Evolutionary conservation across 179 eudicot genomes (phyloP).

Genomic region (Beta corolliflora): DNA sequence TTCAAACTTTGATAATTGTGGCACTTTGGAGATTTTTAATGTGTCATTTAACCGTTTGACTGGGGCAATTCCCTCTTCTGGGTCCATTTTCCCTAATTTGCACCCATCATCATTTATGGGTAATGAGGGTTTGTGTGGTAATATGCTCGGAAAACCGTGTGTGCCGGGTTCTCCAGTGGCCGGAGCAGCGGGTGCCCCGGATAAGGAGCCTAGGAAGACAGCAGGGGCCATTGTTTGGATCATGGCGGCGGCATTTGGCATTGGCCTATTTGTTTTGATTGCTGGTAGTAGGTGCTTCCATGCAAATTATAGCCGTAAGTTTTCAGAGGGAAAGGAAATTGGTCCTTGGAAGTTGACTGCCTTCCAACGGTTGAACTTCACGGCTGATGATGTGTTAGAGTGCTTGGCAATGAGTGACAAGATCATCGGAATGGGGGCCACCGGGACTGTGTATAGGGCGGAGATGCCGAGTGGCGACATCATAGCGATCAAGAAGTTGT

Average conservation of each 20-base stretch:
- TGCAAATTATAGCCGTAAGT: conserved; percentile 36
- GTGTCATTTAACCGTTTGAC: conserved; percentile 74
- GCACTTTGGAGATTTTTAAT: conserved; percentile 76
- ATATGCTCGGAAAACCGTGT: conserved; percentile 56
- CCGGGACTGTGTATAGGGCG: conserved; percentile 90
- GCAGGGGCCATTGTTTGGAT: conserved; percentile 76
- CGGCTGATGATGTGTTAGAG: conserved; percentile 81
- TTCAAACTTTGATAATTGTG: conserved; percentile 58
- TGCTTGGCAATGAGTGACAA: conserved; percentile 67
- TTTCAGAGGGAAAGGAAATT: conserved; percentile 35
- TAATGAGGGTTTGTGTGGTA: conserved; percentile 79
- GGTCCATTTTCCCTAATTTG: conserved; percentile 58
- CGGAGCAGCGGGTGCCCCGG: conserved; percentile 29
- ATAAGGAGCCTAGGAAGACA: conserved; percentile 37
- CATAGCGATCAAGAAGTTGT: conserved; percentile 88
- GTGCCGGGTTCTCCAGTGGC: conserved; percentile 24
- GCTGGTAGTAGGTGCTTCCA: conserved; percentile 74
- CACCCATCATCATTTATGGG: conserved; percentile 87
- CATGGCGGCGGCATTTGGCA: conserved; percentile 74
- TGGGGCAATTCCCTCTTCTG: conserved; percentile 71
- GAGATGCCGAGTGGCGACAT: conserved; percentile 96
- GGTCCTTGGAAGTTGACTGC: conserved; percentile 93
- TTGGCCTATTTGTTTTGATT: conserved; percentile 64
- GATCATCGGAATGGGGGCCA: conserved; percentile 84
- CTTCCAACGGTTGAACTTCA: conserved; percentile 85